Evolutionary conservation across 768 basidiomycete species (phyloP), one percentile per base, ranked within the genome.

Genomic region (Psilocybe cyanescens): DNA sequence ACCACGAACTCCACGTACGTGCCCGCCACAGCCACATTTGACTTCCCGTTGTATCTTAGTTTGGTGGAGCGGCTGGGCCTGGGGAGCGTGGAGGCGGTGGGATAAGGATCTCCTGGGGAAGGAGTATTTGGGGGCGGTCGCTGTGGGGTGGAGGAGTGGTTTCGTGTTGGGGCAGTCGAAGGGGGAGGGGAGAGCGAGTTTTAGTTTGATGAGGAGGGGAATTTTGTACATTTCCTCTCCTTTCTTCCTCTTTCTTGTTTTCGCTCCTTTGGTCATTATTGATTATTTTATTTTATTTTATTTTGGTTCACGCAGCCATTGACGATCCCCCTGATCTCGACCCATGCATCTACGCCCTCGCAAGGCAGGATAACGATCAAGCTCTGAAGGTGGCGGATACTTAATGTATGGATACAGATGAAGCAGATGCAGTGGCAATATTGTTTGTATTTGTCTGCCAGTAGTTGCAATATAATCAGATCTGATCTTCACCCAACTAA

Each of bases 31-130:
- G 88, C 93, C 9, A 95, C 94, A 0, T 98, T 95, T 71, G 92
- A 97, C 60, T 94, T 96, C 67, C 91, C 94, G 0, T 81, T 97
- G 16, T 92, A 91, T 66, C 80, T 90, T n/a, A 90, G 88, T 14
- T 81, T 91, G 28, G 88, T 89, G 0, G 90, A 91, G 66, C 79
- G 80, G 48, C 81, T 92, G 4, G 90, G 91, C 37, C 86, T 83
- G 41, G 41, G 41, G 41, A 44, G 41, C 1, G 67, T 98, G 45
- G 95, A 98, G 74, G 78, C 94, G 95, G 0, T 99, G 97, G 19
- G 19, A 19, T 19, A 19, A 19, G 19, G 19, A 19, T 19, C 19
- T 19, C 19, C 19, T 19, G 19, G 19, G 19, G 19, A 19, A 19
- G 19, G 19, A 19, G 19, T 19, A 19, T 19, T 19, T 19, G 19